Conservation (phyloP, 805 yeast genomes). For the Sugiyamaella chiloensis region DNA sequence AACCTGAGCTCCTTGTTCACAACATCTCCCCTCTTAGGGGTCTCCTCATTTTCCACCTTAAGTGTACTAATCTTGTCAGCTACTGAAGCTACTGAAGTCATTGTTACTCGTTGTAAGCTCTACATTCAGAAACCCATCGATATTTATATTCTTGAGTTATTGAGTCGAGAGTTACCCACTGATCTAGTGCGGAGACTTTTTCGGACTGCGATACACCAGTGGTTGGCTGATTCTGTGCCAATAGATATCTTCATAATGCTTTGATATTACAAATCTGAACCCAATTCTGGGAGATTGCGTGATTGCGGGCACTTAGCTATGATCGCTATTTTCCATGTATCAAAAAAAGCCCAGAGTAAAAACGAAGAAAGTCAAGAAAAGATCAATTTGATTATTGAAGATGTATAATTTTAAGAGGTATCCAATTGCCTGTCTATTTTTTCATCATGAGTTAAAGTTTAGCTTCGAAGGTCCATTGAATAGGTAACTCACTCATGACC, state of each 20-base stretch:
- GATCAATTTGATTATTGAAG: background rate
- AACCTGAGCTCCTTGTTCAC: constrained; percentile 27
- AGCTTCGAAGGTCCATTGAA: background rate
- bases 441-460: too few species aligned
- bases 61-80: background rate
- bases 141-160: background rate
- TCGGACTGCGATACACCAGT: too few species aligned
- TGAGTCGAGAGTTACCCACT: too few species aligned
- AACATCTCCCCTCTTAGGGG: background rate
- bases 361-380: background rate
- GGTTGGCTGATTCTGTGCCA: too few species aligned
- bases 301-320: too few species aligned
- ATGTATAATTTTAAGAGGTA: background rate
- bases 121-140: too few species aligned
- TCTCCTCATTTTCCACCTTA: background rate
- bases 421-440: background rate
- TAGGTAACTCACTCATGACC: background rate
- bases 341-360: background rate
- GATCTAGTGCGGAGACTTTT: too few species aligned
- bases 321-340: too few species aligned
- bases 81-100: constrained; percentile 2
- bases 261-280: too few species aligned
- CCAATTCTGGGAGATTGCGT: too few species aligned
- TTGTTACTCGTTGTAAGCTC: background rate
- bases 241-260: too few species aligned